Conservation (phyloP, 2,329 filamentous ascomycete genomes). For the Sclerotinia borealis region DNA sequence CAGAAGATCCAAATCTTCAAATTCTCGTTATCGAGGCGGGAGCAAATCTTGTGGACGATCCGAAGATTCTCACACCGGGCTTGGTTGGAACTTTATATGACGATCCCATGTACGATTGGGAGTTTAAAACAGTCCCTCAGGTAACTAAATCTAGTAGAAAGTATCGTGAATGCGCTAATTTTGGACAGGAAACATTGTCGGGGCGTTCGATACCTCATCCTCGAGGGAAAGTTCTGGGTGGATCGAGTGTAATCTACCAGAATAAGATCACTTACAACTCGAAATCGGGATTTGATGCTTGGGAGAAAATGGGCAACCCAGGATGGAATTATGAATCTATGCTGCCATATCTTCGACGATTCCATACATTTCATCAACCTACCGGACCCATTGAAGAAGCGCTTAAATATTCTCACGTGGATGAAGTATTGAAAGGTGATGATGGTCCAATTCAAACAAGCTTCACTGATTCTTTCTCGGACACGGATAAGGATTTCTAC, state of each 20-base stretch:
- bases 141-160: slow-evolving; percentile 16
- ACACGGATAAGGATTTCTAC: slow-evolving; percentile 14
- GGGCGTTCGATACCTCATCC: slow-evolving; percentile 19
- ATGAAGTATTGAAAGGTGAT: slow-evolving; percentile 5
- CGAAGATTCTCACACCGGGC: slow-evolving; percentile 32
- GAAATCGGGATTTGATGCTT: slow-evolving; percentile 37
- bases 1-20: slow-evolving; percentile 32
- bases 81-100: neutral
- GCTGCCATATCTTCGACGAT: slow-evolving; percentile 38
- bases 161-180: neutral
- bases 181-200: slow-evolving; percentile 27
- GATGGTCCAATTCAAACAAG: slow-evolving; percentile 15
- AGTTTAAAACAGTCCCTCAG: slow-evolving; percentile 35
- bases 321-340: slow-evolving; percentile 36
- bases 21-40: slow-evolving; percentile 38
- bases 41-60: slow-evolving; percentile 32
- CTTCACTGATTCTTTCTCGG: slow-evolving; percentile 6
- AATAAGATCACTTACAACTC: slow-evolving; percentile 21
- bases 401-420: neutral
- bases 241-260: slow-evolving; percentile 33
- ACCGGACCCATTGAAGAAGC: neutral
- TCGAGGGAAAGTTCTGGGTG: slow-evolving; percentile 34
- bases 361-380: slow-evolving; percentile 21
- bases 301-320: slow-evolving; percentile 37
- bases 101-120: slow-evolving; percentile 38